Evolutionary conservation across 2,329 filamentous ascomycete genomes (phyloP), one percentile per base, ranked within the genome.

Genomic region (Trichophyton verrucosum): DNA sequence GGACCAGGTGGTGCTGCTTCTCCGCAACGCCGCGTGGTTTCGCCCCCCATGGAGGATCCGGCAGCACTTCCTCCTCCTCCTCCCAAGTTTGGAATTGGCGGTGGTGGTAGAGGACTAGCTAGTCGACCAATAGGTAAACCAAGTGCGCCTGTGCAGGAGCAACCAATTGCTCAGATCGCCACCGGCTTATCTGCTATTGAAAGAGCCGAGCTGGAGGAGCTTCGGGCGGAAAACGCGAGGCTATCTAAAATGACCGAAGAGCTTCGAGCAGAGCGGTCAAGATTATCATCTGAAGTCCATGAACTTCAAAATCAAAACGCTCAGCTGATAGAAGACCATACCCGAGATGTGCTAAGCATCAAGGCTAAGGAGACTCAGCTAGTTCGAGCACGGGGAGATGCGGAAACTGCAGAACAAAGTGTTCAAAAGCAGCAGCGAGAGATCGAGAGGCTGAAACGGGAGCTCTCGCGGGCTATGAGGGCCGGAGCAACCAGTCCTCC

Each of bases 311-410:
- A 96, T 68, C 90, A 96, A 72, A 99, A 99, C 69, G 94, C 94
- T 24, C 88, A 94, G 64, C 80, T 99, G 38, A 99, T 99, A 63
- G 94, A 99, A 74, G 92, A 97, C 68, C 92, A 97, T 72, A 99
- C 94, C 0, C 83, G 92, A 56, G 92, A 99, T 68, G 90, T 96
- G 0, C 80, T 99, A 47, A 94, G 91, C 67, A 95, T 99, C 76
- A 97, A 97, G 73, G 94, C 94, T 13, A 99, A 99, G 75, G 94
- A 99, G 74, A 97, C 94, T 2, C 94, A 99, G 69, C 82, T 99
- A 3, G 92, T 97, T 8, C 86, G 94, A 51, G 91, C 94, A 9
- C 83, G 91, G 60, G 91, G 88, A 65, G 94, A 99, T 69, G 88
- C 87, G 36, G 92, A 97, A 72, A 85, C 89, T 0, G 89, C 91